phyloP scores from a whole-genome alignment of 768 basidiomycete genomes.

The Cystofilobasidium ferigula region DNA sequence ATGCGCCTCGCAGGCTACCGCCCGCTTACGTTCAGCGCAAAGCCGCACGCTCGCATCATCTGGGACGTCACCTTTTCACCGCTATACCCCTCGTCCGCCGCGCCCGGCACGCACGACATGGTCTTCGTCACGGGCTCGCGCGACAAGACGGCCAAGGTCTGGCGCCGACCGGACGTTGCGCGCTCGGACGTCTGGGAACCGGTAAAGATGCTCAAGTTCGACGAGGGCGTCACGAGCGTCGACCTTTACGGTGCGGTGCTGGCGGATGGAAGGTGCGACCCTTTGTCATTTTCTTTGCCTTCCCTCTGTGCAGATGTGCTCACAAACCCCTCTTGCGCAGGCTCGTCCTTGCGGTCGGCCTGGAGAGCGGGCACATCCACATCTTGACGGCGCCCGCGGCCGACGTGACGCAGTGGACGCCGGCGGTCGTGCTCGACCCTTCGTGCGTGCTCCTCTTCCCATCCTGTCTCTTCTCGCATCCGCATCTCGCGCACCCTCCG shows the following conservation, averaged over 20 bases:
- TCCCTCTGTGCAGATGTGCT: background rate
- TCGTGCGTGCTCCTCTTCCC: background rate
- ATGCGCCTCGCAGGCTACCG: constrained; percentile 18
- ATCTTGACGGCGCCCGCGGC: constrained; percentile 45
- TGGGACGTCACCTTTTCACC: constrained; percentile 88
- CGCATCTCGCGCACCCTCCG: background rate
- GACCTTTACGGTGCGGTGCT: constrained; percentile 47
- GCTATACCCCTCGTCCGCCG: constrained; percentile 7
- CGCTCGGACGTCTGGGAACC: constrained; percentile 46
- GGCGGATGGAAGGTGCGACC: constrained; percentile 41
- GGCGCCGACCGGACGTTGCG: constrained; percentile 45
- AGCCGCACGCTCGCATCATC: constrained; percentile 81
- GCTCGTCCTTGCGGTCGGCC: constrained; percentile 63
- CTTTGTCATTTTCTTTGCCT: background rate
- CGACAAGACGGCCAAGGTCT: constrained; percentile 89
- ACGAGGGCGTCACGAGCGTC: constrained; percentile 73
- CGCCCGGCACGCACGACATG: constrained; percentile 45
- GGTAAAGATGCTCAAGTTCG: constrained; percentile 53
- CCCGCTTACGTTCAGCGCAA: constrained; percentile 38
- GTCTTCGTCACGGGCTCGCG: constrained; percentile 86
- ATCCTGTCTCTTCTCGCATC: background rate
- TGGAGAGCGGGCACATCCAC: constrained; percentile 67
- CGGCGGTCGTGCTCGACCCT: background rate
- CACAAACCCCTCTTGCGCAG: constrained; percentile 32
- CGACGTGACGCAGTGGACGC: constrained; percentile 1